These are phyloP conservation scores for Fusarium nurragi DNA, from an alignment of 2,329 filamentous ascomycete genomes.

Conservation along the genomic window DNA sequence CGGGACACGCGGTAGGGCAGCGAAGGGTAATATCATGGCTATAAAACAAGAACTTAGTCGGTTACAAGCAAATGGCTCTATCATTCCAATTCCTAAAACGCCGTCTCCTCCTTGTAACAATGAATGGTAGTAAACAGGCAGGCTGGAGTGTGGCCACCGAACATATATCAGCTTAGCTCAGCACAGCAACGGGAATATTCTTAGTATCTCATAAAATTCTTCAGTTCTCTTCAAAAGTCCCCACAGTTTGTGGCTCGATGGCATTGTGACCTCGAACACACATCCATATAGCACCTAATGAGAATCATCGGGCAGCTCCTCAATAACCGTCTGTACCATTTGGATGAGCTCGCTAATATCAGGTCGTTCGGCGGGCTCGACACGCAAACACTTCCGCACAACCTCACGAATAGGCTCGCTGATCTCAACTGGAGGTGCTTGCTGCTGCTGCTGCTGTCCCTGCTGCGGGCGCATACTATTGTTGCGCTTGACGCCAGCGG, in stretches of 20 bases:
- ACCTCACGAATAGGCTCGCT: conserved; percentile 87
- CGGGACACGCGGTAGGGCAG: neutral
- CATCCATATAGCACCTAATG: conserved; percentile 23
- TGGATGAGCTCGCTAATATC: conserved; percentile 85
- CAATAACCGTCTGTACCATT: conserved; percentile 79
- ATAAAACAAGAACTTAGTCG: conserved; percentile 30
- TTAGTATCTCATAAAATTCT: neutral
- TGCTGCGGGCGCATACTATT: conserved; percentile 51
- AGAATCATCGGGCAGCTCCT: conserved; percentile 67
- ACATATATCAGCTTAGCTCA: conserved; percentile 13
- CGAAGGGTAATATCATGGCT: conserved; percentile 7
- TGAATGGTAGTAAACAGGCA: conserved; percentile 9
- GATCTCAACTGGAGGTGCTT: conserved; percentile 62
- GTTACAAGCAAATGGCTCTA: conserved; percentile 35
- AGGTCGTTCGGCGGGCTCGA: conserved; percentile 88
- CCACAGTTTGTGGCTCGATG: conserved; percentile 2
- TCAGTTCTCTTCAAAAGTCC: neutral
- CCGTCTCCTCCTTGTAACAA: conserved; percentile 32
- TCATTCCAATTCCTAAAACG: conserved; percentile 40
- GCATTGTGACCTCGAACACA: neutral
- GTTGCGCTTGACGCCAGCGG: conserved; percentile 61
- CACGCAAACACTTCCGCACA: conserved; percentile 83
- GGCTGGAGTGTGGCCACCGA: neutral
- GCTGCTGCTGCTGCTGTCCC: conserved; percentile 46
- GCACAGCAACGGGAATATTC: conserved; percentile 19